Evolutionary conservation across 2,329 filamentous ascomycete species (phyloP).

Genomic region (Alternaria hordeiaustralica): DNA sequence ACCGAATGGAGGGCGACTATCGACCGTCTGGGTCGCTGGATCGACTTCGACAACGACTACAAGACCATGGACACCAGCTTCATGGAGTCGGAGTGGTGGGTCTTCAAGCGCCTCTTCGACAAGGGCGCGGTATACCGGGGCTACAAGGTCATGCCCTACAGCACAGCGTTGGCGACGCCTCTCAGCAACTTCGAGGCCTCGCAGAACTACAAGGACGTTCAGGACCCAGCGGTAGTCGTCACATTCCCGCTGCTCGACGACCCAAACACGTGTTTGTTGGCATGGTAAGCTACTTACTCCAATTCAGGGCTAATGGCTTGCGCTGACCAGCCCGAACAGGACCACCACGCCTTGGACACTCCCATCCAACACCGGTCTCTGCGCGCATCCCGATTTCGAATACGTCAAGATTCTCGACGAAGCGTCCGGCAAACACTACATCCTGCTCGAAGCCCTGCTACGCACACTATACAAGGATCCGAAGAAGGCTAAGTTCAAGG

Average conservation of each 20-base stretch:
- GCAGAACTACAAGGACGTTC: constrained; percentile 93
- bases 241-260: constrained; percentile 84
- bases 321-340: constrained; percentile 21
- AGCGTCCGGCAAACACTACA: constrained; percentile 80
- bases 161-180: constrained; percentile 85
- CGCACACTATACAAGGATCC: constrained; percentile 89
- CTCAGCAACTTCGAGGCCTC: constrained; percentile 93
- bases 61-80: constrained; percentile 96
- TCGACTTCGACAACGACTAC: constrained; percentile 97
- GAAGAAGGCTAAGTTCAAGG: constrained; percentile 92
- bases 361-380: constrained; percentile 79
- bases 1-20: constrained; percentile 87
- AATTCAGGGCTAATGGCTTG: neutral
- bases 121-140: constrained; percentile 90
- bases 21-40: constrained; percentile 90
- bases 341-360: constrained; percentile 90
- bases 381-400: constrained; percentile 81
- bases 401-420: constrained; percentile 88
- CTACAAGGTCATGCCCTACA: constrained; percentile 93
- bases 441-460: constrained; percentile 82
- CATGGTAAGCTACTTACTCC: constrained; percentile 61
- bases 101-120: constrained; percentile 90
- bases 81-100: constrained; percentile 98
- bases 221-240: constrained; percentile 88
- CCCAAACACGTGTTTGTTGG: constrained; percentile 75